phyloP scores from a whole-genome alignment of 306 rosid genomes.

The Arachis hypogaea region DNA sequence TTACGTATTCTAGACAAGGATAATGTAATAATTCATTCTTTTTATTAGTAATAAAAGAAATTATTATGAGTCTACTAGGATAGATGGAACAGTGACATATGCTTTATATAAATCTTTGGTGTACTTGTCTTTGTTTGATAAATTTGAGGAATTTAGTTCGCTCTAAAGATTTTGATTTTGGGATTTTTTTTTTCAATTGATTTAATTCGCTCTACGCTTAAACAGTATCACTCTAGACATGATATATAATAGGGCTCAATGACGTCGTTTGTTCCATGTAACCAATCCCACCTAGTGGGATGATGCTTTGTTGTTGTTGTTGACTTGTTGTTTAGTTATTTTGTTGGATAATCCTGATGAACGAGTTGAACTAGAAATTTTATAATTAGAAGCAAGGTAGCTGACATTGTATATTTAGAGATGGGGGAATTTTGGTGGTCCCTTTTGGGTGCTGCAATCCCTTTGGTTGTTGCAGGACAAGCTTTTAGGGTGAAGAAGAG shows the following conservation, averaged over 20 bases:
- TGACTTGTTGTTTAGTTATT: not conserved
- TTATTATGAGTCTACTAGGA: too few species aligned
- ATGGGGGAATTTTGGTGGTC: constrained; percentile 99
- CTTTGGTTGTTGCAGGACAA: constrained; percentile 82
- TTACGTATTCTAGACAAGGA: too few species aligned
- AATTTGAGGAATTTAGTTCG: not conserved
- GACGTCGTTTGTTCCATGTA: too few species aligned
- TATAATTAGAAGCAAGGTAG: constrained; percentile 35
- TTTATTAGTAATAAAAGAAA: too few species aligned
- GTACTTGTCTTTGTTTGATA: not conserved
- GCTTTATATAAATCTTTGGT: not conserved
- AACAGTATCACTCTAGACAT: too few species aligned
- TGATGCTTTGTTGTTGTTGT: too few species aligned
- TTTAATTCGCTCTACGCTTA: too few species aligned
- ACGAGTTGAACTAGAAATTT: constrained; percentile 9
- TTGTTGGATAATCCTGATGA: constrained; percentile 4
- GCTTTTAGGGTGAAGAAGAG: constrained; percentile 70
- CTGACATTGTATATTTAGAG: constrained; percentile 31
- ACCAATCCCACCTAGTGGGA: too few species aligned
- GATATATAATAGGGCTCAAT: too few species aligned
- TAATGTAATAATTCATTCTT: too few species aligned
- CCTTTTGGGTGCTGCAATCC: constrained; percentile 79
- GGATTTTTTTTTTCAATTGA: not conserved
- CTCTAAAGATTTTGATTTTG: not conserved
- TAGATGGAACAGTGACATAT: not conserved